Conservation (phyloP, 371 early-diverging fungal species). For the Dentiscutata heterogama region DNA sequence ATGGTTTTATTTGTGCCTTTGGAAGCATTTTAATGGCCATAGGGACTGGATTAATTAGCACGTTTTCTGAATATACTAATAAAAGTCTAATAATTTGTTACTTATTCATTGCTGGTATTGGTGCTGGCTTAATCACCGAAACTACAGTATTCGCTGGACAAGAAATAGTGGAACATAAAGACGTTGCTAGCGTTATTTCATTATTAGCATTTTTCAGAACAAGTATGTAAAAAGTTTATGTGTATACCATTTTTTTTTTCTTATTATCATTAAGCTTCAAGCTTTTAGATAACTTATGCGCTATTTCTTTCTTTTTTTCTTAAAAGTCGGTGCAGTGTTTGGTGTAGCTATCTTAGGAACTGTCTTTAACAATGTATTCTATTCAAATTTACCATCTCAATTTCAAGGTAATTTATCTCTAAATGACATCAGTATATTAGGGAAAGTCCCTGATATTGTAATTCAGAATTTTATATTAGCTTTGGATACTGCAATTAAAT, state of each 20-base stretch:
- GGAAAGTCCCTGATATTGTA: not conserved
- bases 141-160: conserved; percentile 72
- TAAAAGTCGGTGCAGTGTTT: conserved; percentile 48
- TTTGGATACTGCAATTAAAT: conserved; percentile 66
- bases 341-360: conserved; percentile 44
- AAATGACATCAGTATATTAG: not conserved
- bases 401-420: not conserved
- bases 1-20: conserved; percentile 57
- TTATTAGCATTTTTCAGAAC: conserved; percentile 37
- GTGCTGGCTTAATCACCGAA: conserved; percentile 72
- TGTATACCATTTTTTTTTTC: no score
- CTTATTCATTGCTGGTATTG: conserved; percentile 70
- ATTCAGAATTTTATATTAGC: conserved; percentile 67
- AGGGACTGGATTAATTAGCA: conserved; percentile 62
- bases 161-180: conserved; percentile 53
- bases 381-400: no score
- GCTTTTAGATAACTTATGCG: conserved; percentile 40
- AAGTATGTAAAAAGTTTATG: conserved; percentile 2
- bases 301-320: conserved; percentile 27
- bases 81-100: conserved; percentile 62
- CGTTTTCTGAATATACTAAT: conserved; percentile 57
- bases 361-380: conserved; percentile 54
- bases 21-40: no score
- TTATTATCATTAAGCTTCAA: not conserved
- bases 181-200: conserved; percentile 36